Base-by-base conservation (phyloP, 495 filamentous ascomycete species). In the Chaetomium fimeti region DNA sequence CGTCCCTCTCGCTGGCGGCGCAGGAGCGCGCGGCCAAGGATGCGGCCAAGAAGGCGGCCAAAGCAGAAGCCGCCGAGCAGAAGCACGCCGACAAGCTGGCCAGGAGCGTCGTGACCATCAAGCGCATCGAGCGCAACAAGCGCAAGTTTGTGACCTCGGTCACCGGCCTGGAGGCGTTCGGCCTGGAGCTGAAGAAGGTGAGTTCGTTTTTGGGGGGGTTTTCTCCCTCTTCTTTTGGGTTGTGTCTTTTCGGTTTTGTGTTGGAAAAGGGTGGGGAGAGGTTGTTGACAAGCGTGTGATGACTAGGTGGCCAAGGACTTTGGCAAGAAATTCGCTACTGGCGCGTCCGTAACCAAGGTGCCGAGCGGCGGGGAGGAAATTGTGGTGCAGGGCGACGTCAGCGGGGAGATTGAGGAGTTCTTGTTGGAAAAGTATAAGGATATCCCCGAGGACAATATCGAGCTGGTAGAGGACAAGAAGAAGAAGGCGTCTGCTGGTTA, bases 81-180 rank as follows among this genome's bases (percentile, higher is more conserved):
- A 91, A 91, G 69, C 88, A 92, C 55, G 84, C 86, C 18, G 89
- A 92, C 70, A 83, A 82, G 69, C 89, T 89, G 64, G 89, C 90
- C 22, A 84, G 87, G 57, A 89, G 89, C 54, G 91, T 93, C 72
- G 82, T 98, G 28, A 85, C 84, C 58, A 96, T 99, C 75, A 97
- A 97, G 84, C 90, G 95, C 3, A 91, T 99, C 57, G 94, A 99
- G 81, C 86, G 94, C 56, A 96, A 95, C 79, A 99, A 99, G 82
- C 84, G 94, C 66, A 99, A 99, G 78, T 92, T 87, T 71, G 92
- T 98, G 43, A 99, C 93, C 3, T 87, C 91, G 18, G 85, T 98
- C n/a, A 83, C 83, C 0, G 94, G 94, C 1, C 78, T 99, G 24
- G 94, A 98, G 75, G 87, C 89, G 0, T 93, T 96, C 67, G 92